phyloP scores from a whole-genome alignment of 169 alveolate species.

The Cyclospora cayetanensis region DNA sequence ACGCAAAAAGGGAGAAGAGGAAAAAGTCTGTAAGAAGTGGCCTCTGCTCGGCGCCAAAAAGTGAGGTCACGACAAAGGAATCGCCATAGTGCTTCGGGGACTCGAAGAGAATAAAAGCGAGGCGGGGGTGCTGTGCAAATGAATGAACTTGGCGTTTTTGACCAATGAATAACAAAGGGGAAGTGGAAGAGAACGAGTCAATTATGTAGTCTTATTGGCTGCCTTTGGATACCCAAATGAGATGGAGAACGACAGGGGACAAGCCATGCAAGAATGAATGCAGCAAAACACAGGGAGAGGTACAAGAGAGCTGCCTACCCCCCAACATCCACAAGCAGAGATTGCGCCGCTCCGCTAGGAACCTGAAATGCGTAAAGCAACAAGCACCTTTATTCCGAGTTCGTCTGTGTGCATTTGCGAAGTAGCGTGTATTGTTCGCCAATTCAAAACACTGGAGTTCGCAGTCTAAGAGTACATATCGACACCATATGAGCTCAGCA shows the following conservation, averaged over 20 bases:
- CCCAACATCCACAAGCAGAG: background rate
- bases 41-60: too few relatives aligned
- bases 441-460: background rate
- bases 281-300: background rate
- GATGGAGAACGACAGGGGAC: background rate
- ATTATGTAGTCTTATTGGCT: too few relatives aligned
- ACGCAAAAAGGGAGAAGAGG: background rate
- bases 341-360: background rate
- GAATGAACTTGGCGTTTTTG: too few relatives aligned
- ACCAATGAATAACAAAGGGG: background rate
- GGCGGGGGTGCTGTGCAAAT: too few relatives aligned
- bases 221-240: too few relatives aligned
- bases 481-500: background rate
- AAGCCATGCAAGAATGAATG: background rate
- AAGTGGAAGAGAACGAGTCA: background rate
- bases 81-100: too few relatives aligned
- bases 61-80: too few relatives aligned
- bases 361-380: background rate
- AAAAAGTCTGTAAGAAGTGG: too few relatives aligned
- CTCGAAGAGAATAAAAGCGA: too few relatives aligned
- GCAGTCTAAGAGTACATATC: background rate
- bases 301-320: background rate
- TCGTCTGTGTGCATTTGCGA: background rate
- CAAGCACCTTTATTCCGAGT: background rate
- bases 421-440: background rate